Evolutionary conservation across 164 flowering plant genomes (phyloP).

Genomic region (Nelumbo lutea): DNA sequence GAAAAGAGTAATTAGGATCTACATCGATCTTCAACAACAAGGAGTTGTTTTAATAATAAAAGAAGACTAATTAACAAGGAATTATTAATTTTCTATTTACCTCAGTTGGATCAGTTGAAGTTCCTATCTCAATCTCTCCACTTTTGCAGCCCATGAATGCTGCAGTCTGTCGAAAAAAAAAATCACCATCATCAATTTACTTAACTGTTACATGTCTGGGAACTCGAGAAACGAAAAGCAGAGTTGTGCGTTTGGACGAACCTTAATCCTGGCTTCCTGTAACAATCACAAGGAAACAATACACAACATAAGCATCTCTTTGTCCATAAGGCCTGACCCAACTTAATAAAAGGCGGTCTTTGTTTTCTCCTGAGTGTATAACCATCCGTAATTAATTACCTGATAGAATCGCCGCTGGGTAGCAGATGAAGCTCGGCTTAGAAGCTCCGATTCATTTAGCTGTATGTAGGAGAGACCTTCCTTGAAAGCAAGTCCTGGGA

Average conservation of each 20-base stretch:
- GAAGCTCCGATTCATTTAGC: slow-evolving; percentile 38
- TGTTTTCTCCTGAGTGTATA: background rate
- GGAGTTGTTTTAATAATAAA: background rate
- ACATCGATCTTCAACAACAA: background rate
- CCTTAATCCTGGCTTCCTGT: slow-evolving; percentile 88
- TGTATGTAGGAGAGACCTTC: slow-evolving; percentile 47
- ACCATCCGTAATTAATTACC: slow-evolving; percentile 29
- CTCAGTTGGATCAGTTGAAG: slow-evolving; percentile 22
- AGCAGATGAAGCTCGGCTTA: slow-evolving; percentile 26
- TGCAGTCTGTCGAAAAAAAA: slow-evolving; percentile 33
- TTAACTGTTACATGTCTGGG: background rate
- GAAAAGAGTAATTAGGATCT: background rate
- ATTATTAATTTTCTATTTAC: slow-evolving; percentile 21
- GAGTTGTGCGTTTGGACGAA: slow-evolving; percentile 10
- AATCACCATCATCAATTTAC: background rate
- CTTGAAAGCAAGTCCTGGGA: slow-evolving; percentile 70
- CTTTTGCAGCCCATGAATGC: slow-evolving; percentile 58
- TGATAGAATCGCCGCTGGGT: slow-evolving; percentile 63
- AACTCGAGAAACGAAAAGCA: background rate
- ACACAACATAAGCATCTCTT: slow-evolving; percentile 4
- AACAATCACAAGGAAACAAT: slow-evolving; percentile 5
- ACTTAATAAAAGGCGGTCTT: background rate
- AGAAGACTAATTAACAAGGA: background rate
- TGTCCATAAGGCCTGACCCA: background rate
- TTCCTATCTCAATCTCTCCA: slow-evolving; percentile 83